Percentiles rank a stretch among this genome's conserved stretches.
Conservation (phyloP, 257 asterid species). For the Solanum ossicruentum region DNA sequence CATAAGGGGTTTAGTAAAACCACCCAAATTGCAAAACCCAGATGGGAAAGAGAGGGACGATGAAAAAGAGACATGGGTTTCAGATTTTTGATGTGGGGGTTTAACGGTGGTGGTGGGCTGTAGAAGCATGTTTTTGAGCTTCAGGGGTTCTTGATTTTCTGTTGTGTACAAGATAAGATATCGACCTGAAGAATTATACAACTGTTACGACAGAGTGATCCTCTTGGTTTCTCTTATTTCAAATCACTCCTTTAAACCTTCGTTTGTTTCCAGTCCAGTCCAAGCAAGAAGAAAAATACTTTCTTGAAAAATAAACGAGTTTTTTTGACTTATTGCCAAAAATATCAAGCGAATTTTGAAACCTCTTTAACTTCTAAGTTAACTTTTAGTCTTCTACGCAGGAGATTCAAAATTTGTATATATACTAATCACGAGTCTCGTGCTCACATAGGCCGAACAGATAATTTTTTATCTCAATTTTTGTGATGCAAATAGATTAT, state of each 20-base stretch:
- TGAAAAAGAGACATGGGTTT: slow-evolving; percentile 10
- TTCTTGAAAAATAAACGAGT: too few relatives aligned
- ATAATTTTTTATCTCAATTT: too few relatives aligned
- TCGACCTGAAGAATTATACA: background rate
- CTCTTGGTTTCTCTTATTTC: background rate
- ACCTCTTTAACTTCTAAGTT: too few relatives aligned
- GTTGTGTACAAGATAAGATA: background rate
- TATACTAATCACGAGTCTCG: too few relatives aligned
- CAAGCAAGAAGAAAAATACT: background rate
- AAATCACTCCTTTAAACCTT: background rate
- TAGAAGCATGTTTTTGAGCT: slow-evolving; percentile 42
- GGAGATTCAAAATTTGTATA: too few relatives aligned
- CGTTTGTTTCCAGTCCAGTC: background rate
- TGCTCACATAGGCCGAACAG: too few relatives aligned
- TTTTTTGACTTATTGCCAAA: too few relatives aligned
- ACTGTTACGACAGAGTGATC: background rate
- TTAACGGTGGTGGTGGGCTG: slow-evolving; percentile 34
- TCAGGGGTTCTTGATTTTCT: background rate
- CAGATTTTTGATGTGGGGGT: slow-evolving; percentile 12
- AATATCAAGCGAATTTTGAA: too few relatives aligned
- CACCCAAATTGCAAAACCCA: slow-evolving; percentile 22
- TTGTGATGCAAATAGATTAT: too few relatives aligned
- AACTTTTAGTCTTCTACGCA: too few relatives aligned
- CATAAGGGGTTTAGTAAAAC: slow-evolving; percentile 8
- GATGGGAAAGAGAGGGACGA: slow-evolving; percentile 28